phyloP scores from a whole-genome alignment of 2,329 filamentous ascomycete genomes.

The Exophiala xenobiotica region DNA sequence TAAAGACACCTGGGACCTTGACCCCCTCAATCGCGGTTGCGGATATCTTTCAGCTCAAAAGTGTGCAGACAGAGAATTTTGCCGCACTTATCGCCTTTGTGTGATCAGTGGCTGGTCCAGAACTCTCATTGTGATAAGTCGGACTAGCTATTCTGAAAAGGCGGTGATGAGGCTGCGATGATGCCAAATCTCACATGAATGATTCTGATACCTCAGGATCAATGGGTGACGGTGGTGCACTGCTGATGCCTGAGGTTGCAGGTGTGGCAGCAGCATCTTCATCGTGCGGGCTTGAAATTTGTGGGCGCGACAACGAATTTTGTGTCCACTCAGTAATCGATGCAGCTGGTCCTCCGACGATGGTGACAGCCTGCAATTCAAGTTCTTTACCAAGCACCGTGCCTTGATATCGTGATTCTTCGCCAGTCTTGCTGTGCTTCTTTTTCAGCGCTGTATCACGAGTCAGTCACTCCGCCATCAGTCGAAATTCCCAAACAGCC shows the following conservation, averaged over 20 bases:
- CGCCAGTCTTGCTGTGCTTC: constrained; percentile 85
- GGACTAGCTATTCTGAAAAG: too few relatives aligned
- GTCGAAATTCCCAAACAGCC: constrained; percentile 27
- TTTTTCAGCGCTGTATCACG: constrained; percentile 69
- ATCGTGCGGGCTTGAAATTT: background rate
- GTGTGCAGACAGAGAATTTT: too few relatives aligned
- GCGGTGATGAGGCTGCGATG: too few relatives aligned
- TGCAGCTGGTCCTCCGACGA: constrained; percentile 72
- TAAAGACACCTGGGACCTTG: too few relatives aligned
- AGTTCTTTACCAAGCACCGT: constrained; percentile 74
- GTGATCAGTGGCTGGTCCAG: too few relatives aligned
- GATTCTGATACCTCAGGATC: background rate
- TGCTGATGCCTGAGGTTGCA: constrained; percentile 28
- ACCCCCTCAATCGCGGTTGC: too few relatives aligned
- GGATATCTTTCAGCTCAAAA: too few relatives aligned
- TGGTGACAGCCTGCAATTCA: constrained; percentile 69
- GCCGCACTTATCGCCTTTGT: too few relatives aligned
- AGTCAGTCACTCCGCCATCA: constrained; percentile 15
- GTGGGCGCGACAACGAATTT: constrained; percentile 7
- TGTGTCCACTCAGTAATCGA: constrained; percentile 65
- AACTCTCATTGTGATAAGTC: too few relatives aligned
- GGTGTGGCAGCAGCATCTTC: constrained; percentile 21
- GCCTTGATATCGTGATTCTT: constrained; percentile 80
- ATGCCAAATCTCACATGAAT: background rate
- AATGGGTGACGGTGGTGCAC: constrained; percentile 23